phyloP scores from a whole-genome alignment of 2,329 filamentous ascomycete genomes.

The Graphilbum fragrans region DNA sequence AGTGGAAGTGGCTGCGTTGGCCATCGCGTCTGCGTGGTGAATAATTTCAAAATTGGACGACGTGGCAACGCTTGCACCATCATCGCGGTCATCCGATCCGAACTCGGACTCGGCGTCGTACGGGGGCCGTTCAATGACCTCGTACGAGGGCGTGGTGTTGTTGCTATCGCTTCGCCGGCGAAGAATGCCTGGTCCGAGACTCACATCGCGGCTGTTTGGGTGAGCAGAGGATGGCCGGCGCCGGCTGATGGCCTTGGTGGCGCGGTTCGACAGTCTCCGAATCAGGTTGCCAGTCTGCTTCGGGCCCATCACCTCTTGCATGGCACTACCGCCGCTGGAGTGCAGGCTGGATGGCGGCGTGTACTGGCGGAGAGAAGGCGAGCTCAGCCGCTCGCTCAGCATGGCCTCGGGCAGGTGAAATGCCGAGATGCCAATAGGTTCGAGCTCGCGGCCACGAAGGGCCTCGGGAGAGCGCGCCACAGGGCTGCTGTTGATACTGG shows the following conservation, averaged over 20 bases:
- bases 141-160: conserved; percentile 45
- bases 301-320: conserved; percentile 28
- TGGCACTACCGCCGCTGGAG: conserved; percentile 43
- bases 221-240: conserved; percentile 69
- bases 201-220: conserved; percentile 70
- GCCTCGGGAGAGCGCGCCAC: conserved; percentile 57
- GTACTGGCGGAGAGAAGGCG: conserved; percentile 49
- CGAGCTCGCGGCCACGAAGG: conserved; percentile 40
- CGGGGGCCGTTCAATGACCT: conserved; percentile 10
- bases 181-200: conserved; percentile 79
- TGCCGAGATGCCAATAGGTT: conserved; percentile 34
- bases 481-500: conserved; percentile 47
- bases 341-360: conserved; percentile 17
- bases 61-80: conserved; percentile 12
- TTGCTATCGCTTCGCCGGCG: conserved; percentile 80
- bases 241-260: conserved; percentile 54
- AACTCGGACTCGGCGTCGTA: conserved; percentile 43
- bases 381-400: conserved; percentile 45
- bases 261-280: conserved; percentile 71
- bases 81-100: conserved; percentile 41
- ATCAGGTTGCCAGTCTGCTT: conserved; percentile 49
- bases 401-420: conserved; percentile 67
- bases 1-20: conserved; percentile 30
- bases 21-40: conserved; percentile 30
- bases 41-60: conserved; percentile 4